Evolutionary conservation across 257 asterid species (phyloP).

Genomic region (Solanum chmielewskii): DNA sequence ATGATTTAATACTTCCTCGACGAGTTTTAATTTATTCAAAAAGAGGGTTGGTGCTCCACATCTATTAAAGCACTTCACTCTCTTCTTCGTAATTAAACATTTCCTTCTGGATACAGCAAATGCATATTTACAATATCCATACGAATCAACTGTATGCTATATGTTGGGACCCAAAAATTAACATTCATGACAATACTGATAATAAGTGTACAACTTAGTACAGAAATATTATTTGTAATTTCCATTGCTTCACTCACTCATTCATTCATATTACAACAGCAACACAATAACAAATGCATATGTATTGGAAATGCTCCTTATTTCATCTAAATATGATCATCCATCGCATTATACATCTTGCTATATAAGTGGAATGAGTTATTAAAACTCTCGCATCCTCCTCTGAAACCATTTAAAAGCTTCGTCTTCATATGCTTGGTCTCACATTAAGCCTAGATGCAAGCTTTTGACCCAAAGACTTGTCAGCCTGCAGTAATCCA

Average conservation of each 20-base stretch:
- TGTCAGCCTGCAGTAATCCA: conserved; percentile 15
- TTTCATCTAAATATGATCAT: neutral
- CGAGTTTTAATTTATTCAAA: too few species aligned
- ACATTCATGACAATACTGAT: neutral
- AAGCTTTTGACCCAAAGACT: conserved; percentile 20
- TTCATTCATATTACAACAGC: neutral
- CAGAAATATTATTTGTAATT: neutral
- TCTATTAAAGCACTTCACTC: neutral
- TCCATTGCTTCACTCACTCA: neutral
- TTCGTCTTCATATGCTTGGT: conserved; percentile 12
- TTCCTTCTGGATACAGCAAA: neutral
- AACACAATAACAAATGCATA: neutral
- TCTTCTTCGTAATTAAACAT: neutral
- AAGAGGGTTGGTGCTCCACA: neutral
- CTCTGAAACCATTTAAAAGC: neutral
- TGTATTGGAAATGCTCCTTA: neutral
- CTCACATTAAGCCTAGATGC: conserved; percentile 22
- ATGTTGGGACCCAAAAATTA: neutral
- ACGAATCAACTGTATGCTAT: neutral
- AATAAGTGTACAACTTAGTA: neutral
- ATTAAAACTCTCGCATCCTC: neutral
- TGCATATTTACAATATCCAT: neutral
- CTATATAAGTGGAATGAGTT: neutral
- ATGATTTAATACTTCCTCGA: neutral
- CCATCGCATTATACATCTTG: neutral